Evolutionary conservation across 257 asterid genomes (phyloP).

Genomic region (Ilex asprella): DNA sequence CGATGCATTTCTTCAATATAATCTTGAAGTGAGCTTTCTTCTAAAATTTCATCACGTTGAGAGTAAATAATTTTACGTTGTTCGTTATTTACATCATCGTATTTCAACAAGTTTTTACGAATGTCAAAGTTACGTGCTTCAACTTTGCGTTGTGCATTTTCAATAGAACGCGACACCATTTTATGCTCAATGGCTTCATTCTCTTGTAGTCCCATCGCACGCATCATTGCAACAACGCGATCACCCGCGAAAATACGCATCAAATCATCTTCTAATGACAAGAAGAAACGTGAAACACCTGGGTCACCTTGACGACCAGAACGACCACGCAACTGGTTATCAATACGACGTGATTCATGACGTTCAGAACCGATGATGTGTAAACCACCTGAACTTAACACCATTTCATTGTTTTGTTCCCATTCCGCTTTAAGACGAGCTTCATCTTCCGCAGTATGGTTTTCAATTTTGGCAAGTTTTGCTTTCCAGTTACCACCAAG

Average conservation of each 20-base stretch:
- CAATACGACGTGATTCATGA: neutral
- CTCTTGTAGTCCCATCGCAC: neutral
- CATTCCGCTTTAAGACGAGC: neutral
- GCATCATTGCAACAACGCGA: neutral
- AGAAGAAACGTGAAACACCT: neutral
- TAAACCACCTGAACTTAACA: neutral
- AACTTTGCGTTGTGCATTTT: neutral
- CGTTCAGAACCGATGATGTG: neutral
- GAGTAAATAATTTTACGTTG: neutral
- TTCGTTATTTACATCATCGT: neutral
- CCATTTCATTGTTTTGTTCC: neutral
- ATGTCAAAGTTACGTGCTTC: neutral
- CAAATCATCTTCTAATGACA: neutral
- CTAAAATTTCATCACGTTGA: neutral
- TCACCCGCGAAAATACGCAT: neutral
- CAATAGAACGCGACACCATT: too few relatives aligned
- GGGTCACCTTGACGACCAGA: neutral
- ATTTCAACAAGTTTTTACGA: neutral
- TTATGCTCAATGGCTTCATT: too few relatives aligned
- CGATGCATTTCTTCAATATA: neutral
- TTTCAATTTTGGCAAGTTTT: too few relatives aligned
- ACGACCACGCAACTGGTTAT: neutral
- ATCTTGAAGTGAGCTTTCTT: neutral
- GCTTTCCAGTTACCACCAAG: too few relatives aligned
- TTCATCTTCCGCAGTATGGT: neutral